These are phyloP conservation scores for Fusarium temperatum DNA, from an alignment of 2,329 filamentous ascomycete genomes.

Conservation along the genomic window DNA sequence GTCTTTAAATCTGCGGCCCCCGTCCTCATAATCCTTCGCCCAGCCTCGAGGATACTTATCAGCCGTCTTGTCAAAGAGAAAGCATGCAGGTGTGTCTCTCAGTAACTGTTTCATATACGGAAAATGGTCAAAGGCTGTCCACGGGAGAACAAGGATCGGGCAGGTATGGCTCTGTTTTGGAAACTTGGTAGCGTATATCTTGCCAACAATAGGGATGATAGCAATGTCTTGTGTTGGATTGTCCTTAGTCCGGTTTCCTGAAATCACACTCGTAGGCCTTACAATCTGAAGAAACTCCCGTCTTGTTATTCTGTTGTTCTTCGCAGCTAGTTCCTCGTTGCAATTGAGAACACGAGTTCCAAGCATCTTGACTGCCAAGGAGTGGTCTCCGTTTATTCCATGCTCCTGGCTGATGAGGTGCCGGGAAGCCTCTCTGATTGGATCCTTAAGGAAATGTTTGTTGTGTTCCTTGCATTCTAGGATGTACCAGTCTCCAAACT, in stretches of 20 bases:
- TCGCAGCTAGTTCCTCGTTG: rapidly evolving
- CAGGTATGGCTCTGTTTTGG: rapidly evolving
- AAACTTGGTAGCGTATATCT: background rate
- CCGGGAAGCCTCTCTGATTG: background rate
- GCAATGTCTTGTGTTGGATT: rapidly evolving
- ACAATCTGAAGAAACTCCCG: rapidly evolving
- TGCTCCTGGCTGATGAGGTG: background rate
- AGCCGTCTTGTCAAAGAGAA: background rate
- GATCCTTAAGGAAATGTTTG: background rate
- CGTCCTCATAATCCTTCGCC: background rate
- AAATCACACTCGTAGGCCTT: rapidly evolving
- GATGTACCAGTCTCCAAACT: slow-evolving; percentile 2
- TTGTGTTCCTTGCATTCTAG: slow-evolving; percentile 5
- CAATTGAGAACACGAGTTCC: background rate
- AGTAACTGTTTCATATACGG: background rate
- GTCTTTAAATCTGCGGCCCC: rapidly evolving
- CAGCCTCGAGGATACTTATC: background rate
- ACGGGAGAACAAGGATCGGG: background rate
- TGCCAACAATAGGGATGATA: background rate
- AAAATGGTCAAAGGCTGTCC: background rate
- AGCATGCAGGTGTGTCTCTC: background rate
- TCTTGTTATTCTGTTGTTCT: background rate
- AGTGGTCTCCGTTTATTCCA: rapidly evolving
- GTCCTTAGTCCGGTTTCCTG: background rate
- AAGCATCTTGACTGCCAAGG: background rate